Evolutionary conservation across 805 yeast genomes (phyloP), one percentile per base, ranked within the genome.

Genomic region (Kazachstania bromeliacearum): DNA sequence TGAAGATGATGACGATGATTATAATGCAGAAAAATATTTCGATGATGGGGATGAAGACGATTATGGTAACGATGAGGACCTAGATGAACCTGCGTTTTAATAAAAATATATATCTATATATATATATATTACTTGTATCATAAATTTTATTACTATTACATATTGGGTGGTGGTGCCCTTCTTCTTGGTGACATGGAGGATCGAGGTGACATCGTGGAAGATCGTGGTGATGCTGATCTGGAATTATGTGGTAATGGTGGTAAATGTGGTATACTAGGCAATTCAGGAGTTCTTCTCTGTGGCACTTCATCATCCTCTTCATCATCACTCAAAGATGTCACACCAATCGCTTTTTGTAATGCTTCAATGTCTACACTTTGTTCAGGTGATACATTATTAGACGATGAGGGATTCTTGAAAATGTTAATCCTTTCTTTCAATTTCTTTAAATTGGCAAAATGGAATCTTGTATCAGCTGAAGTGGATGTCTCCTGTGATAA

Each of bases 1-100:
- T 23, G 79, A 75, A 42, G 79, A 74, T 41, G 81, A 75, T 47
- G 79, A 75, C 45, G 79, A 72, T 44, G 82, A 78, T 26, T 65
- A 62, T 33, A 77, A 71, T 33, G n/a, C n/a, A n/a, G n/a, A n/a
- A n/a, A n/a, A n/a, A n/a, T n/a, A n/a, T n/a, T n/a, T n/a, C n/a
- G 69, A 63, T 27, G 70, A 71, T 39, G 62, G 59, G 34, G 66
- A 65, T 20, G 68, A 57, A 34, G 75, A 67, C 33, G 74, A 70
- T 36, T 73, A 70, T 33, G 70, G 63, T 27, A 74, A 70, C 26
- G 43, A 40, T 30, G 51, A 46, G 31, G 44, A 45, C 23, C 66
- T 57, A 35, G 75, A 67, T 28, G 79, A 73, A 50, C 79, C 79
- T n/a, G 79, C 77, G 3, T 74, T 74, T 47, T 75, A 57, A 54